These are phyloP conservation scores for Mycena sp. DNA, from an alignment of 1,284 basidiomycete genomes.

Conservation along the genomic window DNA sequence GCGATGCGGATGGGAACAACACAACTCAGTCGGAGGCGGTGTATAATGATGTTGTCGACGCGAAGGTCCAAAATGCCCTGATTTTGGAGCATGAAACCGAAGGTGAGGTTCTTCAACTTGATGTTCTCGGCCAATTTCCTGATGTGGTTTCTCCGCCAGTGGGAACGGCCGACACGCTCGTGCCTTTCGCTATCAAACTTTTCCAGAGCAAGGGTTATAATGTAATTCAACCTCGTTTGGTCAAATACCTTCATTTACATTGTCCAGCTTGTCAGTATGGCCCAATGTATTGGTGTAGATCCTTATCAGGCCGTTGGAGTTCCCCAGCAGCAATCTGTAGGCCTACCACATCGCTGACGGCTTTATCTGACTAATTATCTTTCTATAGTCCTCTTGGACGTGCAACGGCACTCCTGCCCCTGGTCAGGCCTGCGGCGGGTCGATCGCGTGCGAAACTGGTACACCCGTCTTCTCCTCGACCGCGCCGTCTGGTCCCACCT, in stretches of 20 bases:
- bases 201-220: no score
- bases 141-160: no score
- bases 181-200: no score
- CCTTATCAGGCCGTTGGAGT: constrained; percentile 6
- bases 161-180: no score
- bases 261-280: no score
- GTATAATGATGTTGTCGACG: no score
- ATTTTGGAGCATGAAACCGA: no score
- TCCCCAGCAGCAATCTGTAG: neutral
- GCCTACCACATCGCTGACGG: neutral
- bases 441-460: neutral
- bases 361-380: neutral
- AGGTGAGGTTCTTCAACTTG: neutral
- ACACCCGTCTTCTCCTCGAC: neutral
- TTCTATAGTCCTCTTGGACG: constrained; percentile 6
- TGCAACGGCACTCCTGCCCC: neutral
- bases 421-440: constrained; percentile 5
- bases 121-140: neutral
- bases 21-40: no score
- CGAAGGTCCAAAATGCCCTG: no score
- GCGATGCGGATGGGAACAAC: no score
- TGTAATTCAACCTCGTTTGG: no score
- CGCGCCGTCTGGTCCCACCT: neutral
- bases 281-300: neutral
- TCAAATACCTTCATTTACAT: neutral